Evolutionary conservation across 805 yeast genomes (phyloP).

Genomic region (Saccharomycopsis amapae): DNA sequence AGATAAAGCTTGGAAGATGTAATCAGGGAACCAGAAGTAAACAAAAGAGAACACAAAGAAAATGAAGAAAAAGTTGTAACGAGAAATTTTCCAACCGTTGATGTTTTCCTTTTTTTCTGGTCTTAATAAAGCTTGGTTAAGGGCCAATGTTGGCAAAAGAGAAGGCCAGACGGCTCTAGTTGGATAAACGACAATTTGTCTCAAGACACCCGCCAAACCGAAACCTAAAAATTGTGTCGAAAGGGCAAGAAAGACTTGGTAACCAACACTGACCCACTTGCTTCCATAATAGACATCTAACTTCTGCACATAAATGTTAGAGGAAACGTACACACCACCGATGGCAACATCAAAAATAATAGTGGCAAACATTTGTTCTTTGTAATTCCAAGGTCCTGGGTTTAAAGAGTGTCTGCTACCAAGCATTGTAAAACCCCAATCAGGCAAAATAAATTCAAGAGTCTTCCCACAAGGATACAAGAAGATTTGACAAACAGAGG

Average conservation of each 20-base stretch:
- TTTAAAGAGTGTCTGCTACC: conserved; percentile 40
- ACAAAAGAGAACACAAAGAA: conserved; percentile 30
- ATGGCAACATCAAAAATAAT: conserved; percentile 33
- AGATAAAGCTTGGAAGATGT: conserved; percentile 36
- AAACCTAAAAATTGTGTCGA: conserved; percentile 59
- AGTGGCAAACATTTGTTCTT: conserved; percentile 63
- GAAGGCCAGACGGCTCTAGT: conserved; percentile 47
- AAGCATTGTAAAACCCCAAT: conserved; percentile 33
- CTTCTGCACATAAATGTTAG: conserved; percentile 31
- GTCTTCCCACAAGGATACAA: conserved; percentile 40
- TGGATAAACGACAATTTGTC: conserved; percentile 49
- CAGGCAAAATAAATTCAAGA: conserved; percentile 39
- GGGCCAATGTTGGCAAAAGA: conserved; percentile 38
- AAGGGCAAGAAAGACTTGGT: conserved; percentile 42
- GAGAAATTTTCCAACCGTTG: conserved; percentile 30
- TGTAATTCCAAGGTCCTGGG: conserved; percentile 59
- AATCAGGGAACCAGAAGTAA: conserved; percentile 42
- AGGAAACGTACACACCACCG: conserved; percentile 30
- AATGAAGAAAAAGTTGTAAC: conserved; percentile 31
- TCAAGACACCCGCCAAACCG: conserved; percentile 58
- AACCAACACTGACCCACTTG: conserved; percentile 37
- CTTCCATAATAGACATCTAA: conserved; percentile 26
- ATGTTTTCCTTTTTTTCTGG: conserved; percentile 29
- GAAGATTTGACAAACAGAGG: conserved; percentile 41
- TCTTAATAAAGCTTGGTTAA: conserved; percentile 39